These are phyloP conservation scores for Alternaria panax DNA, from an alignment of 2,329 filamentous ascomycete species.

Conservation along the genomic window DNA sequence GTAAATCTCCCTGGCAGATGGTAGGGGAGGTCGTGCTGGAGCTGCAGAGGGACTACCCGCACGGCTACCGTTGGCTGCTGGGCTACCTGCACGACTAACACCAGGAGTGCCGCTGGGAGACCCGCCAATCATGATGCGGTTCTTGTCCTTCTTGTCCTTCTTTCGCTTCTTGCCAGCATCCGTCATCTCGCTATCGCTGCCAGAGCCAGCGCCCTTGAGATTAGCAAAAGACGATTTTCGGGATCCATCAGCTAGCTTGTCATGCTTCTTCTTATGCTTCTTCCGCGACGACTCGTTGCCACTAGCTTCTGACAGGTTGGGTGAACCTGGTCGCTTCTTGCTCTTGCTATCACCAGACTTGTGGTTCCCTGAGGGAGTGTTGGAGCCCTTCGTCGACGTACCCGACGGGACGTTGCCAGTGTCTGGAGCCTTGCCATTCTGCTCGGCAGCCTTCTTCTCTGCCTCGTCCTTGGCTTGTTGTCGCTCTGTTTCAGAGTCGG, in stretches of 20 bases:
- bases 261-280: constrained; percentile 53
- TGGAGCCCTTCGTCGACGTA: constrained; percentile 73
- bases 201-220: constrained; percentile 62
- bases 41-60: constrained; percentile 39
- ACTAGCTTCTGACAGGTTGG: constrained; percentile 87
- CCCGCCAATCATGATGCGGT: constrained; percentile 61
- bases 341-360: constrained; percentile 59
- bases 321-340: constrained; percentile 85
- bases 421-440: constrained; percentile 57
- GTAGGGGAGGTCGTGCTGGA: constrained; percentile 39
- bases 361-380: constrained; percentile 67
- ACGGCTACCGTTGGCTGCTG: constrained; percentile 46
- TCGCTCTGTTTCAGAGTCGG: constrained; percentile 69
- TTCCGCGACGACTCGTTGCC: constrained; percentile 87
- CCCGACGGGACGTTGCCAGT: constrained; percentile 59
- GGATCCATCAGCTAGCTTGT: constrained; percentile 35
- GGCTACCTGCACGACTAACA: constrained; percentile 62
- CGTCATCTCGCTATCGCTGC: constrained; percentile 76
- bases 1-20: constrained; percentile 55
- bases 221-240: constrained; percentile 35
- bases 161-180: constrained; percentile 69
- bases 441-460: constrained; percentile 53
- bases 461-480: constrained; percentile 66
- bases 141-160: constrained; percentile 64
- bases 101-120: constrained; percentile 68